Evolutionary conservation across 106 monocot genomes (phyloP), one percentile per base, ranked within the genome.

Genomic region (Platanthera guangdongensis): DNA sequence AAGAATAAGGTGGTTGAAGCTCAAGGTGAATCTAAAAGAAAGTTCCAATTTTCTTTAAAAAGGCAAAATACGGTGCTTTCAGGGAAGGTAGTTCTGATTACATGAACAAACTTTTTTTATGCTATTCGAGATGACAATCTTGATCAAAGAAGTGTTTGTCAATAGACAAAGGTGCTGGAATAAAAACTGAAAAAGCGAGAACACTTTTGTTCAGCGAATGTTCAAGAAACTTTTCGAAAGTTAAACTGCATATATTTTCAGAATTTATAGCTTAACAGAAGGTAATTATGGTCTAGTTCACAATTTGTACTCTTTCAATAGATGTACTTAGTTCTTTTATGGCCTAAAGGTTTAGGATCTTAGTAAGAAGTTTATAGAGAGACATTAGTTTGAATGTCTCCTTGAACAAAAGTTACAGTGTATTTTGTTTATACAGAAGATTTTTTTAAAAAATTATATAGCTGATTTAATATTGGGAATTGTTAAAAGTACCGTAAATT

Each of bases 101-200:
- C 10, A 54, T 11, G 47, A 53, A 70, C 53, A 18, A 32, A 3
- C 7, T n/a, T 52, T 74, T 59, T 46, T 9, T 78, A 13, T 54
- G 45, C 0, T 67, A 39, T 74, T 8, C 14, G 57, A 21, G 39
- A 53, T 47, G 52, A 3, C 0, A 3, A 47, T 25, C 19, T 39
- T 14, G 45, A 45, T 22, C 2, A 71, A 76, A 11, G 55, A n/a
- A n/a, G n/a, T 50, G 5, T 62, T 54, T 64, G 30, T 50, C 19
- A 76, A 78, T 83, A 93, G 93, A 76, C 88, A 9, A 86, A 84
- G 68, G 90, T 88, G 16, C 73, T 90, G 71, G 93, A 93, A 64
- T 18, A 75, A 68, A 90, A 82, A 72, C 73, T 93, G 30, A 88
- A 85, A 59, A 85, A 88, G 3, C 82, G 82, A 25, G 77, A 88